Base-by-base conservation (phyloP, 129 eudicot genomes). In the Escallonia herrerae region DNA sequence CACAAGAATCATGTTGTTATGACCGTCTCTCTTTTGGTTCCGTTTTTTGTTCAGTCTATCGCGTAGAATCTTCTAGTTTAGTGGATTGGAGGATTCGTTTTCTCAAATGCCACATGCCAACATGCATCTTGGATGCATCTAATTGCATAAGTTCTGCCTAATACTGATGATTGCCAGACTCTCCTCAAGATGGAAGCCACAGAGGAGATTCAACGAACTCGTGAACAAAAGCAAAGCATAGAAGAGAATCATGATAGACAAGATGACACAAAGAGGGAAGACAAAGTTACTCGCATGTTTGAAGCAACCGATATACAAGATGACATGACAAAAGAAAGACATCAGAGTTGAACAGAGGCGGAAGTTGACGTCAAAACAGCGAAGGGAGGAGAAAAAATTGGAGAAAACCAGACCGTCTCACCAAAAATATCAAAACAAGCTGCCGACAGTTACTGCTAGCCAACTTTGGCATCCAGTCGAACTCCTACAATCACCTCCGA, bases 281-380 rank as follows among this genome's bases (percentile, higher is more conserved):
- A 74, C 65, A 46, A 58, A 39, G 64, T 67, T 8, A n/a, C 67
- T 52, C 59, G 11, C 55, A n/a, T 67, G 58, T 14, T 44, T 49
- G 72, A 69, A 68, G 69, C 69, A 62, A 62, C 9, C 50, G 38
- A 40, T n/a, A 14, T 39, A 14, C 56, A 64, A 12, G 68, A 4
- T 40, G 66, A 62, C 4, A 10, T 6, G 66, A 62, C 8, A 11
- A 37, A 14, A 42, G 63, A 15, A 40, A 56, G 42, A 55, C 50
- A 14, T 5, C 22, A 42, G 13, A 57, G n/a, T 61, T 38, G 2
- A 43, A 61, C 2, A 5, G 65, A 67, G 13, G 71, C 13, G 8
- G 39, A 63, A 70, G 63, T 33, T 33, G 12, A 51, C 15, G 10
- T 52, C 2, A 8, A 7, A 43, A 50, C 54, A 13, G 41, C 75